These are phyloP conservation scores for Passiflora organensis DNA, from an alignment of 345 rosid species.

Conservation along the genomic window DNA sequence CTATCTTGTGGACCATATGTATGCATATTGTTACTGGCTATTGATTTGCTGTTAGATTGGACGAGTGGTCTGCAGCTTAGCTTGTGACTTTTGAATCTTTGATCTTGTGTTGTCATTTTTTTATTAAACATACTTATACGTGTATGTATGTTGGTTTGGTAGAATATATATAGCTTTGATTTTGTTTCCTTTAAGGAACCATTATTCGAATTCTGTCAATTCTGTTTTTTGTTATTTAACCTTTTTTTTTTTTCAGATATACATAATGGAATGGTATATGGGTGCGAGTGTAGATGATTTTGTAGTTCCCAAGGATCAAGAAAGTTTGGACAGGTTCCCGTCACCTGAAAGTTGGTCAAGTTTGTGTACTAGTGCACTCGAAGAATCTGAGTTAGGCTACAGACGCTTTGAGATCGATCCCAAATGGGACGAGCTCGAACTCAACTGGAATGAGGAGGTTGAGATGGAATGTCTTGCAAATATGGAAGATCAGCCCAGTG, in stretches of 20 bases:
- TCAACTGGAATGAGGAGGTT: slow-evolving; percentile 16
- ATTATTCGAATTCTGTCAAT: too few relatives aligned
- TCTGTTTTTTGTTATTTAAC: not conserved
- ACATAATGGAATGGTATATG: slow-evolving; percentile 42
- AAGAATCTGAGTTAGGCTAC: slow-evolving; percentile 17
- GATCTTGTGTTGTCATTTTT: too few relatives aligned
- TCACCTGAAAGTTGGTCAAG: slow-evolving; percentile 46
- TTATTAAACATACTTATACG: too few relatives aligned
- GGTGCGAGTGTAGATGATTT: slow-evolving; percentile 32
- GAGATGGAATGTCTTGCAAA: slow-evolving; percentile 15
- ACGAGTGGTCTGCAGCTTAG: too few relatives aligned
- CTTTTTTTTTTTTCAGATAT: slow-evolving; percentile 21
- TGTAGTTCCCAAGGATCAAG: slow-evolving; percentile 41
- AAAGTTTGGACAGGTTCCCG: slow-evolving; percentile 37
- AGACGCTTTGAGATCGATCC: slow-evolving; percentile 13
- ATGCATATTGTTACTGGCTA: too few relatives aligned
- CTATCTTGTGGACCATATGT: too few relatives aligned
- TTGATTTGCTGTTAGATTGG: too few relatives aligned
- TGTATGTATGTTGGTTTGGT: too few relatives aligned
- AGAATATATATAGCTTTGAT: too few relatives aligned
- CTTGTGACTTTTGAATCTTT: too few relatives aligned
- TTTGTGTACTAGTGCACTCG: slow-evolving; percentile 34
- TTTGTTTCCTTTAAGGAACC: too few relatives aligned
- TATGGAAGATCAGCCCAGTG: slow-evolving; percentile 18
- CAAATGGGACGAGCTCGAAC: slow-evolving; percentile 7